phyloP scores from a whole-genome alignment of 2,329 filamentous ascomycete genomes.

The Thermoascus crustaceus region DNA sequence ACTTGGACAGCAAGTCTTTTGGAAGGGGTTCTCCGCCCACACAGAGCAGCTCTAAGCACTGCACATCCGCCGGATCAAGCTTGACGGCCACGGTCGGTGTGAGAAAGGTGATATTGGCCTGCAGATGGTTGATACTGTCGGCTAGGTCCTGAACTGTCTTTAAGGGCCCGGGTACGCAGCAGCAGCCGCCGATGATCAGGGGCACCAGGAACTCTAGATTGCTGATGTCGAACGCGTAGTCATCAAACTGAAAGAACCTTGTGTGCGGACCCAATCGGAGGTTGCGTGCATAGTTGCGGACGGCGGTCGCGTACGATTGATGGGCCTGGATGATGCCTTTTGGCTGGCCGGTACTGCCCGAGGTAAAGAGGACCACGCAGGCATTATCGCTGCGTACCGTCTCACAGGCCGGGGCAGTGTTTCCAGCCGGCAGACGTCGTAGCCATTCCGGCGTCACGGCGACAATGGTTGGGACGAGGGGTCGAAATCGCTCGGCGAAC shows the following conservation, averaged over 20 bases:
- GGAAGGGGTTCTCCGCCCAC: conserved; percentile 20
- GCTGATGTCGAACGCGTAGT: conserved; percentile 22
- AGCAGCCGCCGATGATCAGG: conserved; percentile 17
- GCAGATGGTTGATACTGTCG: conserved; percentile 10
- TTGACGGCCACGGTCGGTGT: conserved; percentile 19
- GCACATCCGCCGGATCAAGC: conserved; percentile 13
- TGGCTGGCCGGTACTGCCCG: conserved; percentile 19
- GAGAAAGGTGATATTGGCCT: conserved; percentile 18
- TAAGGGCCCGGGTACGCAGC: conserved; percentile 16
- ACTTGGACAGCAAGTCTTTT: conserved; percentile 14
- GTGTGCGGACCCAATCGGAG: conserved; percentile 12
- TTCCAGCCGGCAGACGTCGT: background rate
- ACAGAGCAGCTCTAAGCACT: conserved; percentile 15
- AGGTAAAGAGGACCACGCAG: conserved; percentile 19
- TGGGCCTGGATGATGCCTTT: conserved; percentile 22
- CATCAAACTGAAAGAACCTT: conserved; percentile 20
- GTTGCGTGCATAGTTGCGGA: conserved; percentile 14
- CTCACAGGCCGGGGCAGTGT: background rate
- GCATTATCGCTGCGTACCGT: conserved; percentile 10
- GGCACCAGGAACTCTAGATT: conserved; percentile 18
- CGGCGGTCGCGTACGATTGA: conserved; percentile 14
- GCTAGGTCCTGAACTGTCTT: conserved; percentile 11
- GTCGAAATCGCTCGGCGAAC: conserved; percentile 6
- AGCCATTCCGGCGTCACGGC: conserved; percentile 9
- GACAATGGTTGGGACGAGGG: conserved; percentile 6